Percentiles rank a stretch among this genome's conserved stretches.
These are phyloP conservation scores for Glaciozyma martinii DNA, from an alignment of 768 basidiomycete genomes.

Conservation along the genomic window DNA sequence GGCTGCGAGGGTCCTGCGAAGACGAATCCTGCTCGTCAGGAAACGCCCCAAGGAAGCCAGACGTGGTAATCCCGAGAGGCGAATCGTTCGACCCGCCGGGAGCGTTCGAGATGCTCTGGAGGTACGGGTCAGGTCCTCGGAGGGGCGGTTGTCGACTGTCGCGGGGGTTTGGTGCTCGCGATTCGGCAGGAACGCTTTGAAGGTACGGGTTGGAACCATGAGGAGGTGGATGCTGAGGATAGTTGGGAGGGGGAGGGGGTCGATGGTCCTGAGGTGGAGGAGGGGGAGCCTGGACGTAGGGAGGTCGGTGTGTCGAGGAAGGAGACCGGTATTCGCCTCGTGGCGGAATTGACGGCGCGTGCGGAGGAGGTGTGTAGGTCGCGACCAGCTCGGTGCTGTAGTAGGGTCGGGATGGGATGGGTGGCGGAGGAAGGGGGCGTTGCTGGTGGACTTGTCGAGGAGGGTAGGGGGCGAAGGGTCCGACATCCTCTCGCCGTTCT, in stretches of 20 bases:
- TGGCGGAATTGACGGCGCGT: too few relatives aligned
- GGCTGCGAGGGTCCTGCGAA: background rate
- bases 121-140: too few relatives aligned
- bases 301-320: background rate
- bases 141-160: too few relatives aligned
- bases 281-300: background rate
- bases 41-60: background rate
- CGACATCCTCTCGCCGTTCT: background rate
- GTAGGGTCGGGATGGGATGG: background rate
- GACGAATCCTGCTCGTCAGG: background rate
- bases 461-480: background rate
- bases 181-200: background rate
- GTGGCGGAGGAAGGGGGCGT: background rate
- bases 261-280: background rate
- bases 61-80: background rate
- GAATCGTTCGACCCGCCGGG: background rate
- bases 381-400: background rate
- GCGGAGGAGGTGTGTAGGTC: background rate
- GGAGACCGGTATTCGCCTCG: too few relatives aligned
- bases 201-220: background rate
- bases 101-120: background rate
- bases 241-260: too few relatives aligned
- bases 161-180: too few relatives aligned
- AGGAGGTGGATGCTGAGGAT: background rate
- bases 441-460: background rate